Base-by-base conservation (phyloP, 2,329 filamentous ascomycete genomes). In the Rhinocladiella mackenziei region DNA sequence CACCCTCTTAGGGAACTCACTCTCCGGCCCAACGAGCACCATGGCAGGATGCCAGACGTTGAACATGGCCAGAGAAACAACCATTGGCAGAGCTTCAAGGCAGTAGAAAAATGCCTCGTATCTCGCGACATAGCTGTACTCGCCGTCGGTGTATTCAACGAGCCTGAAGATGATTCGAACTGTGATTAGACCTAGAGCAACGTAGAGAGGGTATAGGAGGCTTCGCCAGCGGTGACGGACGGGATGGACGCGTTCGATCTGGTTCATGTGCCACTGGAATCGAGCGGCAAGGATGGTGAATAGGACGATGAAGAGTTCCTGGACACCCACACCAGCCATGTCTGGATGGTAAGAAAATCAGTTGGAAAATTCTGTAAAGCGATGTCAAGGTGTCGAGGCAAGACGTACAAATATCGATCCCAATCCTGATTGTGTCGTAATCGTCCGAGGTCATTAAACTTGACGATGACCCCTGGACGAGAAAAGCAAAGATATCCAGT, bases 111-210 rank as follows among this genome's bases (percentile, higher is more conserved):
- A 60, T 2, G 65, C 55, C 14, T 64, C 61, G 26, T 59, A 46
- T 11, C 60, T 63, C 3, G 63, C 63, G 15, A 65, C 60, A 19
- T 72, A 62, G 7, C 72, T 58, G 18, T 60, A 51, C 0, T 70
- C 63, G n/a, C 73, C 56, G 39, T 66, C 67, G 52, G 79, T 79
- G 61, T 76, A 80, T 60, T 81, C 76, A 9, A 77, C 67, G 0
- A 75, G 67, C 4, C 77, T 71, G 56, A 71, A 81, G 42, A 80
- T 68, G 39, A 76, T 80, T 17, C 78, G 71, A 1, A 65, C 60
- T 2, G 72, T 60, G 42, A 81, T 73, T 32, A 80, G 61, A 0
- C 55, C 41, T 5, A 69, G 71, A 47, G 69, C 75, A 23, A 62
- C 56, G 55, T 80, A 80, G 2, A 81, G 65, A 10, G 71, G 75